phyloP scores from a whole-genome alignment of 768 basidiomycete species.

The Suillus clintonianus region DNA sequence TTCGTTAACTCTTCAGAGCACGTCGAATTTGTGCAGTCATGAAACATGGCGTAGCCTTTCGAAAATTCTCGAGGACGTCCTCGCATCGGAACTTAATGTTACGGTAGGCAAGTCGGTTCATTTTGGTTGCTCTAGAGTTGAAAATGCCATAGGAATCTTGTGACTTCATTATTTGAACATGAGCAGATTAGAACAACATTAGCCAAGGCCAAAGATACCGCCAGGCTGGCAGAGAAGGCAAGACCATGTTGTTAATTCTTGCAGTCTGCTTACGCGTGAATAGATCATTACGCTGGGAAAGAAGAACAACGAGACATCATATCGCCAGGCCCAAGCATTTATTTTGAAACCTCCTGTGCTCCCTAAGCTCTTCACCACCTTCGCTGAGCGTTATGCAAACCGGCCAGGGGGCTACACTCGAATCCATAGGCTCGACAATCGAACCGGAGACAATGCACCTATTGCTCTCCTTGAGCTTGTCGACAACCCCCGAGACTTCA shows the following conservation, averaged over 20 bases:
- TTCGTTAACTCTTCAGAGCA: background rate
- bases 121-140: conserved; percentile 8
- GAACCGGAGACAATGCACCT: conserved; percentile 91
- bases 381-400: conserved; percentile 76
- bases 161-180: conserved; percentile 91
- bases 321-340: conserved; percentile 74
- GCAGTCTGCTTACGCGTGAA: conserved; percentile 6
- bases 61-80: conserved; percentile 89
- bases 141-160: conserved; percentile 68
- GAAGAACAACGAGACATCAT: conserved; percentile 70
- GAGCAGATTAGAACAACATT: conserved; percentile 95
- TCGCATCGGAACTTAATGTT: conserved; percentile 94
- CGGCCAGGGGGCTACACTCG: conserved; percentile 96
- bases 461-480: conserved; percentile 93
- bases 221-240: conserved; percentile 92
- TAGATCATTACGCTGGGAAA: conserved; percentile 94
- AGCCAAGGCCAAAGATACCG: conserved; percentile 91
- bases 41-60: conserved; percentile 94
- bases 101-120: conserved; percentile 50
- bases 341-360: conserved; percentile 71
- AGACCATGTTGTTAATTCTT: background rate
- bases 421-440: conserved; percentile 87
- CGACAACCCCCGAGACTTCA: conserved; percentile 87
- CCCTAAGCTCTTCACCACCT: conserved; percentile 81
- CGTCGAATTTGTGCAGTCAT: conserved; percentile 40